These are phyloP conservation scores for Fomitiporia mediterranea DNA, from an alignment of 1,284 basidiomycete genomes.

Conservation along the genomic window DNA sequence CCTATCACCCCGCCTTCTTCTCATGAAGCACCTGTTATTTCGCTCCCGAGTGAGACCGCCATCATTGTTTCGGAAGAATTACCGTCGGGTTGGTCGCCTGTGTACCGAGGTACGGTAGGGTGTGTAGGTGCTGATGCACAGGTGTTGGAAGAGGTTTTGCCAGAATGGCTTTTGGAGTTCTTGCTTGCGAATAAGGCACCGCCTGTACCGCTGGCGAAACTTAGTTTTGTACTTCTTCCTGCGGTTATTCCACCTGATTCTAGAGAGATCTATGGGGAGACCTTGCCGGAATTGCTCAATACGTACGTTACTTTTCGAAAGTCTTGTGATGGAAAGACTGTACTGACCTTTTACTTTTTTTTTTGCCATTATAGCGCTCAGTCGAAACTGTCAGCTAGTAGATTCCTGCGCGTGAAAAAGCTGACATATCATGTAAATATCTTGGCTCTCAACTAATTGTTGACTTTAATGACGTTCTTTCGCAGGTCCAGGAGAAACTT, in stretches of 20 bases:
- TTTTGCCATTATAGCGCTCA: conserved; percentile 52
- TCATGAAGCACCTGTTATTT: conserved; percentile 67
- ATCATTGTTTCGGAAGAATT: conserved; percentile 84
- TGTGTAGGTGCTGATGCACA: conserved; percentile 61
- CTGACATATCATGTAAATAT: conserved; percentile 72
- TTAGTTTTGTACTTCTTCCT: conserved; percentile 87
- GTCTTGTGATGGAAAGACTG: background rate
- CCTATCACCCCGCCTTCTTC: conserved; percentile 68
- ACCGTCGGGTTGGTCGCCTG: conserved; percentile 70
- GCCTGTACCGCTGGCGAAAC: conserved; percentile 52
- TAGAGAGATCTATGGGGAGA: conserved; percentile 49
- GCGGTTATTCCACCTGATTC: conserved; percentile 39
- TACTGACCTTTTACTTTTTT: conserved; percentile 17
- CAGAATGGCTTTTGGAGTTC: conserved; percentile 88
- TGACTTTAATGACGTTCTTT: background rate
- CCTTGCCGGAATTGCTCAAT: conserved; percentile 71
- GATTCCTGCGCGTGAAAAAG: conserved; percentile 82
- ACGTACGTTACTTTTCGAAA: conserved; percentile 48
- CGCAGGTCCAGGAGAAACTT: conserved; percentile 82
- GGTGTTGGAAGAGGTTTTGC: conserved; percentile 73
- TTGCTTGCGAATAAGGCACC: conserved; percentile 67
- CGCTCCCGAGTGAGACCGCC: conserved; percentile 59
- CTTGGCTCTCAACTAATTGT: background rate
- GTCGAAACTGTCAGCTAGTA: conserved; percentile 83
- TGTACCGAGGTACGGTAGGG: conserved; percentile 72